phyloP scores from a whole-genome alignment of 1,284 basidiomycete genomes.

The Ustilago xerochloae region DNA sequence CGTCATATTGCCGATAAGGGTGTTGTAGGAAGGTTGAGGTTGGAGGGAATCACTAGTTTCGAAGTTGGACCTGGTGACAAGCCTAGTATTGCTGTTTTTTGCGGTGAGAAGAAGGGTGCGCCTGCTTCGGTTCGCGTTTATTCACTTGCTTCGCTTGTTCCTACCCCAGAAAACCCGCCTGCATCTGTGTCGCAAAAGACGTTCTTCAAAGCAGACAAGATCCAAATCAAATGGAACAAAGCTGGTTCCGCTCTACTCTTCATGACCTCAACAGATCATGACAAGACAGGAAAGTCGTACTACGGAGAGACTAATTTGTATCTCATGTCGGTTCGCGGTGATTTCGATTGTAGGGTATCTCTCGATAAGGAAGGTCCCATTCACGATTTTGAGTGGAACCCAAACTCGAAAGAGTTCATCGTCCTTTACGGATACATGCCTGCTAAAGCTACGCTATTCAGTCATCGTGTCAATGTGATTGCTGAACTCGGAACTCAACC shows the following conservation, averaged over 20 bases:
- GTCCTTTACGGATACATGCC: conserved; percentile 99
- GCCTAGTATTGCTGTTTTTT: conserved; percentile 86
- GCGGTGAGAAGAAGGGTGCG: conserved; percentile 95
- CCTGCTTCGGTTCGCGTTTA: conserved; percentile 90
- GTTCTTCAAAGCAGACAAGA: conserved; percentile 95
- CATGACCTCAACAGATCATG: conserved; percentile 93
- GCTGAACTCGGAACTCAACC: conserved; percentile 91
- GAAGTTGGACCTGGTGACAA: conserved; percentile 83
- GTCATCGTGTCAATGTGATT: conserved; percentile 85
- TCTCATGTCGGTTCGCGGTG: conserved; percentile 90
- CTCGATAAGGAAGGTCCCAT: conserved; percentile 98
- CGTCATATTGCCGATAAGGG: conserved; percentile 79
- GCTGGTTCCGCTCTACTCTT: conserved; percentile 80
- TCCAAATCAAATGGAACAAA: conserved; percentile 95
- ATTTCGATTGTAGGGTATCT: conserved; percentile 90
- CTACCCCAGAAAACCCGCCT: conserved; percentile 75
- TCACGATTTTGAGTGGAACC: conserved; percentile 95
- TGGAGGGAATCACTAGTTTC: conserved; percentile 82
- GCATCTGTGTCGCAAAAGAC: conserved; percentile 76
- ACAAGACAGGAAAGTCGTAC: conserved; percentile 96
- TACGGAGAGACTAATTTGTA: conserved; percentile 97
- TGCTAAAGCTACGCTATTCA: conserved; percentile 89
- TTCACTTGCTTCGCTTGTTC: conserved; percentile 76
- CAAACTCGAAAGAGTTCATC: conserved; percentile 91
- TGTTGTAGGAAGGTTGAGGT: conserved; percentile 81